phyloP scores from a whole-genome alignment of 352 stramenopile species.

The Peronospora destructor region DNA sequence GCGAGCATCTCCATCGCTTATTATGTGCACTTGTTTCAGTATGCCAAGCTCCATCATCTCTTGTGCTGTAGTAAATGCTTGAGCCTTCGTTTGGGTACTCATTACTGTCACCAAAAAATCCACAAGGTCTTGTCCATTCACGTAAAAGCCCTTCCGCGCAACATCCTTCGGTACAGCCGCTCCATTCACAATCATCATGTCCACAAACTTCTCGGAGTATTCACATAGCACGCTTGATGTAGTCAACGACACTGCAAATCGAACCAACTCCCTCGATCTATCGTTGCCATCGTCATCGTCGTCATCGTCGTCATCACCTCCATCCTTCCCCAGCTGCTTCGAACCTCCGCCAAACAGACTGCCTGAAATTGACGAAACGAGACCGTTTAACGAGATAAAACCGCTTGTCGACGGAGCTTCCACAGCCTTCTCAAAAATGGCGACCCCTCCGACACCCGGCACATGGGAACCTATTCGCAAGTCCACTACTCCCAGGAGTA shows the following conservation, averaged over 20 bases:
- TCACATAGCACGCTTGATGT: slow-evolving; percentile 57
- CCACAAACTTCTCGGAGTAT: slow-evolving; percentile 56
- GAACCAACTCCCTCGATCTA: slow-evolving; percentile 46
- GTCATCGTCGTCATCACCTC: slow-evolving; percentile 42
- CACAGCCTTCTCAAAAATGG: slow-evolving; percentile 74
- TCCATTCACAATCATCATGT: slow-evolving; percentile 30
- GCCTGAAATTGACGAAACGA: slow-evolving; percentile 74
- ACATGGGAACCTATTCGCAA: slow-evolving; percentile 59
- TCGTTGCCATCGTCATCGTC: slow-evolving; percentile 54
- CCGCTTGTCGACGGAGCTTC: slow-evolving; percentile 45
- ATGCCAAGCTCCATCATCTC: slow-evolving; percentile 71
- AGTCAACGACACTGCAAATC: slow-evolving; percentile 63
- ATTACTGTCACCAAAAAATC: slow-evolving; percentile 66
- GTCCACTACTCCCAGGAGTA: slow-evolving; percentile 80
- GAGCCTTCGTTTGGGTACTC: slow-evolving; percentile 44
- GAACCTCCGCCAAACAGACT: slow-evolving; percentile 65
- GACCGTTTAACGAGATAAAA: slow-evolving; percentile 75
- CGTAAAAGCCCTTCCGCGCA: slow-evolving; percentile 61
- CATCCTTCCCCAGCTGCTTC: slow-evolving; percentile 37
- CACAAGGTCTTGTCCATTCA: slow-evolving; percentile 67
- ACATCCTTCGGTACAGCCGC: slow-evolving; percentile 28
- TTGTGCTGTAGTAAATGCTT: slow-evolving; percentile 65
- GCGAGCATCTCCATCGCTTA: slow-evolving; percentile 6
- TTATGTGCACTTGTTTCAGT: slow-evolving; percentile 40
- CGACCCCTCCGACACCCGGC: slow-evolving; percentile 62